phyloP scores from a whole-genome alignment of 1,139 yeast species.

The Zygoascus hellenicus region DNA sequence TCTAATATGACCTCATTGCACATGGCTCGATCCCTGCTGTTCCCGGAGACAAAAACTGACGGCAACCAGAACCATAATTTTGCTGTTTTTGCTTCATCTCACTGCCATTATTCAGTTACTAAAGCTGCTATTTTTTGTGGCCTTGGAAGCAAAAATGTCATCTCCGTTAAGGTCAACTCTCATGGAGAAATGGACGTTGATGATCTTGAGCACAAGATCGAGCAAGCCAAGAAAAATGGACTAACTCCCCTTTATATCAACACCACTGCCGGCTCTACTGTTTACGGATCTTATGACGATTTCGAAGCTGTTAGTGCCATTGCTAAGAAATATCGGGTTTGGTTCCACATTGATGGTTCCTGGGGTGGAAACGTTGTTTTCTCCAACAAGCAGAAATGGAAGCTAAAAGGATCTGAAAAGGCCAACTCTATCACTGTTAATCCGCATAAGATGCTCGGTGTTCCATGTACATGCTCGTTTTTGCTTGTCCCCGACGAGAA shows the following conservation, averaged over 20 bases:
- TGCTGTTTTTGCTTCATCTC: conserved; percentile 66
- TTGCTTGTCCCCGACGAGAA: conserved; percentile 64
- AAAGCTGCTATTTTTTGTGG: conserved; percentile 79
- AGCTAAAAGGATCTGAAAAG: conserved; percentile 53
- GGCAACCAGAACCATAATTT: conserved; percentile 56
- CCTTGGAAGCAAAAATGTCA: conserved; percentile 56
- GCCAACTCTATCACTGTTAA: conserved; percentile 81
- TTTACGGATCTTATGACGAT: conserved; percentile 77
- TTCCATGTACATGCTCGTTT: conserved; percentile 82
- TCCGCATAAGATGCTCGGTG: conserved; percentile 90
- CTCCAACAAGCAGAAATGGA: conserved; percentile 44
- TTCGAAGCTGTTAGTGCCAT: conserved; percentile 50
- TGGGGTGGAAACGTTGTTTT: conserved; percentile 89
- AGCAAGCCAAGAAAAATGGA: conserved; percentile 45
- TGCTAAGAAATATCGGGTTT: conserved; percentile 49
- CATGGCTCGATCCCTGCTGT: conserved; percentile 62
- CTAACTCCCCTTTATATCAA: conserved; percentile 69
- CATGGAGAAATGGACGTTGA: conserved; percentile 54
- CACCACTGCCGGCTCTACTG: conserved; percentile 89
- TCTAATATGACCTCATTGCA: conserved; percentile 77
- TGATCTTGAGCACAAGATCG: conserved; percentile 45
- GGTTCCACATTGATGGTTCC: conserved; percentile 87
- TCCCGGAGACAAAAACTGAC: conserved; percentile 59
- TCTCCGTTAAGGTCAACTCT: conserved; percentile 53
- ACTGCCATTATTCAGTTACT: conserved; percentile 76